Evolutionary conservation across 805 yeast species (phyloP).

Genomic region (Candida vaughaniae): DNA sequence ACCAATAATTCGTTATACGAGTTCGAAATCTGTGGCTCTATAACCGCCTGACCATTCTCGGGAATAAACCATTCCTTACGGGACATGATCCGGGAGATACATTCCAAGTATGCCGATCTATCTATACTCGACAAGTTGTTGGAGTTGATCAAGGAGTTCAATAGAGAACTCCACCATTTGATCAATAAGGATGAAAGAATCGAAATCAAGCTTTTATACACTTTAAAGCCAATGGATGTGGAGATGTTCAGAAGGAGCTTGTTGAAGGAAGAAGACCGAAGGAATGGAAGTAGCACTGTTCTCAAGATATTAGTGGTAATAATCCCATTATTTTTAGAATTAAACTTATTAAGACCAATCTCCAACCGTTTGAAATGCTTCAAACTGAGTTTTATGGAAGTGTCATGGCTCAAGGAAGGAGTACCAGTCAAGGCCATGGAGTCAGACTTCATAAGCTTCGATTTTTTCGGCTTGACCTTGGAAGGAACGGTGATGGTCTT

Average conservation of each 20-base stretch:
- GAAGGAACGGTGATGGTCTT: constrained; percentile 2
- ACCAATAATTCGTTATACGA: constrained; percentile 37
- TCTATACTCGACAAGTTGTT: constrained; percentile 42
- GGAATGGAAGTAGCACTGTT: constrained; percentile 45
- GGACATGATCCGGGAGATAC: constrained; percentile 49
- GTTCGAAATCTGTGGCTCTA: constrained; percentile 16
- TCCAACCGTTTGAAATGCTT: constrained; percentile 42
- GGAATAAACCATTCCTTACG: constrained; percentile 44
- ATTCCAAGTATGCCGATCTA: constrained; percentile 53
- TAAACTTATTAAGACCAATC: constrained; percentile 43
- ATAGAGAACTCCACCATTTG: constrained; percentile 56
- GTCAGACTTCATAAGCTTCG: constrained; percentile 10
- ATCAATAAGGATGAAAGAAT: constrained; percentile 33
- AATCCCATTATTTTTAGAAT: constrained; percentile 31
- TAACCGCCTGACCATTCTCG: constrained; percentile 15
- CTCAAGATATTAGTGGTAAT: constrained; percentile 48
- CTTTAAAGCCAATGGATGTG: constrained; percentile 10
- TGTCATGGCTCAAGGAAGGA: constrained; percentile 8
- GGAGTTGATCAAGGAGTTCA: constrained; percentile 22
- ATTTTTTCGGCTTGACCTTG: neutral
- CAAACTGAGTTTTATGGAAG: constrained; percentile 13
- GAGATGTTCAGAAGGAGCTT: constrained; percentile 2
- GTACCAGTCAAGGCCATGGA: neutral
- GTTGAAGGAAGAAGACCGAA: constrained; percentile 22
- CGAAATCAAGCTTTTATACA: constrained; percentile 33